Evolutionary conservation across 805 yeast genomes (phyloP).

Genomic region (Tetrapisispora arboricola): DNA sequence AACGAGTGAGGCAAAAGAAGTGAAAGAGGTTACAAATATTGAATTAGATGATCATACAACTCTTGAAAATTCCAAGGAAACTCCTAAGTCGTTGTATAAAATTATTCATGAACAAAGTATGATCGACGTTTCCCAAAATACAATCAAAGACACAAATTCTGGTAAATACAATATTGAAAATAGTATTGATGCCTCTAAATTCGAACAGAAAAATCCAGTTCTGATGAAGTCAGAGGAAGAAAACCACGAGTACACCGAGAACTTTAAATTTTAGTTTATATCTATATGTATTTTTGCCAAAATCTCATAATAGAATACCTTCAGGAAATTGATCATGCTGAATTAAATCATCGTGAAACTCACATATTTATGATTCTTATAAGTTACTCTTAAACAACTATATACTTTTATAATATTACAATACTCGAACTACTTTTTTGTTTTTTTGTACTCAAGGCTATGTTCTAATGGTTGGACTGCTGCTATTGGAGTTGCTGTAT

Average conservation of each 20-base stretch:
- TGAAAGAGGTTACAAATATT: too few relatives aligned
- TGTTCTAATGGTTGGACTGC: background rate
- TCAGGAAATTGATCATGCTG: too few relatives aligned
- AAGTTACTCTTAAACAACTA: background rate
- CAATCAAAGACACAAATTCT: background rate
- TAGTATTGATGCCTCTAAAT: background rate
- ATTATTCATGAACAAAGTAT: too few relatives aligned
- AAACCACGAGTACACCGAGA: constrained; percentile 10
- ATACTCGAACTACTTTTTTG: background rate
- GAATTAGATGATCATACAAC: too few relatives aligned
- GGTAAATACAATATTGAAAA: too few relatives aligned
- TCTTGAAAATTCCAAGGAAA: too few relatives aligned
- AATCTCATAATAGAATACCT: too few relatives aligned
- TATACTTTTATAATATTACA: background rate
- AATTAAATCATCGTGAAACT: too few relatives aligned
- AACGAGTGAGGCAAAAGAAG: too few relatives aligned
- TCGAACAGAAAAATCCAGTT: background rate
- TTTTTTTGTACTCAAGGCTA: background rate
- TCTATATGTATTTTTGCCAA: background rate
- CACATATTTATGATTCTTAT: too few relatives aligned
- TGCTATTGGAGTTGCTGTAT: constrained; percentile 4
- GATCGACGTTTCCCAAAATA: too few relatives aligned
- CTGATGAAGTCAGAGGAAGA: background rate
- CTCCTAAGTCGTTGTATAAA: too few relatives aligned
- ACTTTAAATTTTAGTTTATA: constrained; percentile 15